Evolutionary conservation across 2,329 filamentous ascomycete genomes (phyloP), one percentile per base, ranked within the genome.

Genomic region (Sarocladium strictum): DNA sequence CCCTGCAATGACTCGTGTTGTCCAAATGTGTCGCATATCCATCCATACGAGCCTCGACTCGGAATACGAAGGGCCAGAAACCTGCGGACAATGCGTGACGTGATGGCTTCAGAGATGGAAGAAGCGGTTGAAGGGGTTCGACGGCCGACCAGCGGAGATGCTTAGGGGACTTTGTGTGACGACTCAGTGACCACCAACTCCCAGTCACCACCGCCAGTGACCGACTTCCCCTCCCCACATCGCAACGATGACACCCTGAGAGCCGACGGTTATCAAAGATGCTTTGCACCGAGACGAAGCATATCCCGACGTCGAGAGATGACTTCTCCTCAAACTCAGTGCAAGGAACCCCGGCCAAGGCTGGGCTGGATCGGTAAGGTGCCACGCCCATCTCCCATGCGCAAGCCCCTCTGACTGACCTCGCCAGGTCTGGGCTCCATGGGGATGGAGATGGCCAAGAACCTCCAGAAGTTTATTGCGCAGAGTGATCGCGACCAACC

Each of bases 401-500:
- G n/a, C 7, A 10, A 3, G 11, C 6, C n/a, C 9, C n/a, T 24
- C 15, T 7, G 4, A 19, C 45, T 50, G 11, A 50, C 45, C 19
- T n/a, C n/a, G 5, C 17, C 19, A 65, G 77, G 77, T 3, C 69
- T 80, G 0, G 76, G 77, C 1, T 79, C 75, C 1, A 80, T 80
- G 76, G 77, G 77, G 1, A 63, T 71, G 0, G 65, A 63, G 1
- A 80, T 80, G 77, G 73, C 76, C 1, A 65, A 62, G 6, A 79
- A 80, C 55, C 65, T 80, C 0, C 77, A 79, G 38, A 72, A 65
- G 24, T 63, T 78, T 51, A 57, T 78, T 0, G 55, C 47, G 1
- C 54, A 58, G 4, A 58, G 23, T 11, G 14, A 54, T 6, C 50
- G 53, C 1, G 52, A 60, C 0, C 58, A 67, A 0, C 55, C 59